Percentiles rank a stretch among this genome's conserved stretches.
These are phyloP conservation scores for Chaetomium sp. DNA, from an alignment of 2,329 filamentous ascomycete species.

Conservation along the genomic window DNA sequence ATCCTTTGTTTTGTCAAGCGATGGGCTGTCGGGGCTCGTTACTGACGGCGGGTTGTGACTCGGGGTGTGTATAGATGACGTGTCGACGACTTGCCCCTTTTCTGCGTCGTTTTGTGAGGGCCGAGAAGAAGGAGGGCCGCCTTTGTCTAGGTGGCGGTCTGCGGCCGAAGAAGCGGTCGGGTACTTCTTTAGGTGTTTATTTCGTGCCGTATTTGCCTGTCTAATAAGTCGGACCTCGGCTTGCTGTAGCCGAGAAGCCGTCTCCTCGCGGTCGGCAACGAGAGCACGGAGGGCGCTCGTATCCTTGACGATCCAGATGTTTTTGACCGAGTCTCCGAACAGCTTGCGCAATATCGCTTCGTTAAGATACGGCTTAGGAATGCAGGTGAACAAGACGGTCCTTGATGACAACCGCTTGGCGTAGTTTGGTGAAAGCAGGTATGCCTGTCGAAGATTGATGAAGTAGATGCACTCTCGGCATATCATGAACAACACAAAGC, in stretches of 20 bases:
- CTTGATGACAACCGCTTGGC: conserved; percentile 79
- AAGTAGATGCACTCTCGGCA: conserved; percentile 88
- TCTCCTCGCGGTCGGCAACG: conserved; percentile 68
- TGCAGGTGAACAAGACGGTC: conserved; percentile 86
- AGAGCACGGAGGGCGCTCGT: conserved; percentile 68
- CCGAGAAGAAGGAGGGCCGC: not conserved
- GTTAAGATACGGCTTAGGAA: conserved; percentile 70
- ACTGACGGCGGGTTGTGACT: conserved; percentile 15
- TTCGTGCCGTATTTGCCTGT: conserved; percentile 57
- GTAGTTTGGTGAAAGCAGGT: conserved; percentile 78
- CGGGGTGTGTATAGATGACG: not conserved
- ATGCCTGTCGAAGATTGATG: conserved; percentile 89
- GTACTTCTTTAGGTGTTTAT: conserved; percentile 37
- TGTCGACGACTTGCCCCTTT: conserved; percentile 16
- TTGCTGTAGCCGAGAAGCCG: conserved; percentile 70
- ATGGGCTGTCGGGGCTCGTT: conserved; percentile 17
- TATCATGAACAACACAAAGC: conserved; percentile 83
- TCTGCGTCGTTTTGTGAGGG: conserved; percentile 15
- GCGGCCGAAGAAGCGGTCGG: conserved; percentile 4
- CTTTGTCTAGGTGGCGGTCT: conserved; percentile 4
- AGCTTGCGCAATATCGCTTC: conserved; percentile 65
- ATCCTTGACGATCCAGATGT: conserved; percentile 77
- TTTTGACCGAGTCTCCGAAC: conserved; percentile 72
- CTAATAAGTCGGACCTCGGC: conserved; percentile 79
- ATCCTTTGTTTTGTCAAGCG: conserved; percentile 21